Base-by-base conservation (phyloP, 768 basidiomycete genomes). In the Lentinula detonsa region DNA sequence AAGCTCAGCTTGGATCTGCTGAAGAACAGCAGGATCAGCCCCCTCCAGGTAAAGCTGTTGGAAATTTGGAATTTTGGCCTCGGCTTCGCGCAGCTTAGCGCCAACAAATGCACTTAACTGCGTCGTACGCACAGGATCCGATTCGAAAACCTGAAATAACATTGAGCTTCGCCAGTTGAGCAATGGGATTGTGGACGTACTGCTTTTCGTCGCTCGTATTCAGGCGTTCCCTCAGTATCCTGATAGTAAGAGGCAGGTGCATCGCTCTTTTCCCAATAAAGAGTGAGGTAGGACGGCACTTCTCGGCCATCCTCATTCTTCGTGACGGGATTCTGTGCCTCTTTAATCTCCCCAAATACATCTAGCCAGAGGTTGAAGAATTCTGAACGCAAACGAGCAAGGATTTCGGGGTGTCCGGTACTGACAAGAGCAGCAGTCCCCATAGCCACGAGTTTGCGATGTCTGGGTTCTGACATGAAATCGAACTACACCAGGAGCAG, bases 281-380 rank as follows among this genome's bases (percentile, higher is more conserved):
- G 75, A 46, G 74, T 77, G 37, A 75, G 70, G 5, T 34, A 43
- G 11, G 59, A 34, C 5, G 57, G 31, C 39, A 70, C 68, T 65
- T 43, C 74, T 78, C 68, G 68, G n/a, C 70, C 71, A 62, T 75
- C 75, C 16, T 76, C 76, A 51, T 73, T 70, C 33, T 69, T 68
- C 23, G 72, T 71, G 0, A 67, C 66, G 23, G 69, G 68, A 31
- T 68, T 75, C 64, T 78, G 75, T 7, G 85, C 85, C 72, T 95
- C 94, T 67, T 86, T 89, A 55, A 95, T 79, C 70, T 95, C 93
- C 13, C 87, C 89, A 57, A 95, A 86, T 5, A 95, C 93, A 63
- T 95, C 93, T 42, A 89, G 75, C 93, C 93, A 96, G 33, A 94
- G 73, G 67, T 91, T 90, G 71, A 91, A 90, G 28, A 93, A 84